Evolutionary conservation across 768 basidiomycete species (phyloP).

Genomic region (Mycena galericulata): DNA sequence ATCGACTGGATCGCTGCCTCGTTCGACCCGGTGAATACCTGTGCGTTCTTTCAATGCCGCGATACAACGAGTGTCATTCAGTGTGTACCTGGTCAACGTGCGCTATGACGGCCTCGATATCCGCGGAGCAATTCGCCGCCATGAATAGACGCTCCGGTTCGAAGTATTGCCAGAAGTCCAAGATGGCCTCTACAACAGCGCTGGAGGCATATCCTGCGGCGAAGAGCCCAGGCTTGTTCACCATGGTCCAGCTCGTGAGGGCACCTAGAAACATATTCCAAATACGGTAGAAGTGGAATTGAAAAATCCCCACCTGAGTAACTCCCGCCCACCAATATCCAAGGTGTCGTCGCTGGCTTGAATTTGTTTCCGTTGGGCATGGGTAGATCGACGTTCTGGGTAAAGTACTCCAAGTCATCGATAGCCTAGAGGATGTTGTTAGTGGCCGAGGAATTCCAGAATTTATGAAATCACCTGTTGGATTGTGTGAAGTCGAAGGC

Average conservation of each 20-base stretch:
- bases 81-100: slow-evolving; percentile 68
- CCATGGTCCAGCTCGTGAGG: slow-evolving; percentile 75
- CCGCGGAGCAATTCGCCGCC: slow-evolving; percentile 80
- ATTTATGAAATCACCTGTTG: slow-evolving; percentile 56
- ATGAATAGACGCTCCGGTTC: slow-evolving; percentile 77
- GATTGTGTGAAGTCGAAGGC: slow-evolving; percentile 71
- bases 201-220: slow-evolving; percentile 76
- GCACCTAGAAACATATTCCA: slow-evolving; percentile 36
- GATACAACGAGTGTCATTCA: no score
- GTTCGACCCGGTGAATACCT: slow-evolving; percentile 58
- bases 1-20: slow-evolving; percentile 61
- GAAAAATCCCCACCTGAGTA: slow-evolving; percentile 50
- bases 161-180: slow-evolving; percentile 80
- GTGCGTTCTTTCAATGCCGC: neutral
- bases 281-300: neutral
- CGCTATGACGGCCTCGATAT: slow-evolving; percentile 71
- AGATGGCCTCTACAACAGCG: slow-evolving; percentile 72
- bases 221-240: slow-evolving; percentile 73
- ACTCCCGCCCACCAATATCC: slow-evolving; percentile 64
- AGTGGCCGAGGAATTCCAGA: neutral
- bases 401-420: slow-evolving; percentile 78
- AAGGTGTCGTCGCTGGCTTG: slow-evolving; percentile 64
- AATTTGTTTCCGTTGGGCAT: slow-evolving; percentile 74
- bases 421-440: slow-evolving; percentile 54
- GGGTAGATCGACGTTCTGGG: slow-evolving; percentile 72